Percentiles rank a stretch among this genome's conserved stretches.
Conservation (phyloP, 768 basidiomycete genomes). For the Lactarius sp. region DNA sequence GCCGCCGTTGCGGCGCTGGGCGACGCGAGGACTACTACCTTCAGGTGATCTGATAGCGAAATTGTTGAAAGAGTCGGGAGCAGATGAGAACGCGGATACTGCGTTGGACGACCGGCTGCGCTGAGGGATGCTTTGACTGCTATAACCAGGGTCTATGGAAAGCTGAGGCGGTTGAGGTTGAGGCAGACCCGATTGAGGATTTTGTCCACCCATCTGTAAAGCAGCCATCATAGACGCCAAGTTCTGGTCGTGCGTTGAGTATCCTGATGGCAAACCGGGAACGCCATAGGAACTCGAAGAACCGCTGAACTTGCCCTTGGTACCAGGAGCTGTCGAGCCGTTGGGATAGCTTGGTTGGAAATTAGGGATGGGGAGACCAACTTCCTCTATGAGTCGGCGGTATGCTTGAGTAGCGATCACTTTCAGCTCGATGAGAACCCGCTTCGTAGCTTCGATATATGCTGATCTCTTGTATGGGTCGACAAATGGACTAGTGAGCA, state of each 20-base stretch:
- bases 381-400: slow-evolving; percentile 88
- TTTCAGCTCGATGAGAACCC: slow-evolving; percentile 85
- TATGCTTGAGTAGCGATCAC: slow-evolving; percentile 95
- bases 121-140: slow-evolving; percentile 30
- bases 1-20: slow-evolving; percentile 45
- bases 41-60: slow-evolving; percentile 50
- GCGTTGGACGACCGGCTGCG: slow-evolving; percentile 35
- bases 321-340: slow-evolving; percentile 53
- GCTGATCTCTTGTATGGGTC: slow-evolving; percentile 61
- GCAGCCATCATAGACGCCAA: slow-evolving; percentile 92
- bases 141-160: slow-evolving; percentile 63
- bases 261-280: slow-evolving; percentile 72
- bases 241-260: slow-evolving; percentile 78
- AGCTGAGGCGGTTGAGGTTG: slow-evolving; percentile 68
- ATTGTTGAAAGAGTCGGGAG: slow-evolving; percentile 54
- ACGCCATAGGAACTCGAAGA: slow-evolving; percentile 56
- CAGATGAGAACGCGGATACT: slow-evolving; percentile 46
- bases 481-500: slow-evolving; percentile 82
- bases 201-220: slow-evolving; percentile 85
- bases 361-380: slow-evolving; percentile 85
- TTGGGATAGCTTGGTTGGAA: slow-evolving; percentile 73
- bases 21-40: slow-evolving; percentile 44
- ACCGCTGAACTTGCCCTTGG: slow-evolving; percentile 52
- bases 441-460: slow-evolving; percentile 83
- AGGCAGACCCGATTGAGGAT: slow-evolving; percentile 72